These are phyloP conservation scores for Saccharomyces hybrid DNA, from an alignment of 1,139 yeast genomes.

Conservation along the genomic window DNA sequence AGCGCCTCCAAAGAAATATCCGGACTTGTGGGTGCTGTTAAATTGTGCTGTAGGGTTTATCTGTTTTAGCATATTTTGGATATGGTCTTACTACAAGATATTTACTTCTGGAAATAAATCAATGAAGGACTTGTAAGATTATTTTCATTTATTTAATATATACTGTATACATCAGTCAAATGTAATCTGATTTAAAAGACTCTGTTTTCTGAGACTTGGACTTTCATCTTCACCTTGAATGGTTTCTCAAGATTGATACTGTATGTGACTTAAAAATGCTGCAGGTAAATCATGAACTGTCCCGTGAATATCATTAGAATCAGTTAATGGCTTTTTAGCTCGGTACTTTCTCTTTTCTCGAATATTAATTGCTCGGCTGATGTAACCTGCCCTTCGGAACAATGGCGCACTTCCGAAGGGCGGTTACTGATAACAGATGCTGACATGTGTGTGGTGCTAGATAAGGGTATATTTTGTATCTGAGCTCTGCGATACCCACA, in stretches of 20 bases:
- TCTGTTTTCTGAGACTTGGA: too few species aligned
- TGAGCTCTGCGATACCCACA: not conserved
- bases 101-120: slow-evolving; percentile 31
- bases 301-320: not conserved
- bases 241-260: too few species aligned
- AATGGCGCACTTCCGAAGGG: not conserved
- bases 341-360: not conserved
- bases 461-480: not conserved
- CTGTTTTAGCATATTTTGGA: slow-evolving; percentile 67
- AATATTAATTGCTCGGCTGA: not conserved
- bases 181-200: not conserved
- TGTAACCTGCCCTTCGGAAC: not conserved
- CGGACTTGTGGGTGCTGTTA: slow-evolving; percentile 79
- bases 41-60: slow-evolving; percentile 70
- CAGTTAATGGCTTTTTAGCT: not conserved
- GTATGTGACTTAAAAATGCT: too few species aligned
- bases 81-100: slow-evolving; percentile 61
- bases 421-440: not conserved
- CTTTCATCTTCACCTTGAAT: too few species aligned
- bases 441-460: not conserved
- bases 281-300: too few species aligned
- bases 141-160: not conserved
- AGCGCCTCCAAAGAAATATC: slow-evolving; percentile 53
- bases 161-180: not conserved
- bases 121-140: slow-evolving; percentile 17